These are phyloP conservation scores for Colletotrichum orbiculare DNA, from an alignment of 2,329 filamentous ascomycete genomes.

Conservation along the genomic window DNA sequence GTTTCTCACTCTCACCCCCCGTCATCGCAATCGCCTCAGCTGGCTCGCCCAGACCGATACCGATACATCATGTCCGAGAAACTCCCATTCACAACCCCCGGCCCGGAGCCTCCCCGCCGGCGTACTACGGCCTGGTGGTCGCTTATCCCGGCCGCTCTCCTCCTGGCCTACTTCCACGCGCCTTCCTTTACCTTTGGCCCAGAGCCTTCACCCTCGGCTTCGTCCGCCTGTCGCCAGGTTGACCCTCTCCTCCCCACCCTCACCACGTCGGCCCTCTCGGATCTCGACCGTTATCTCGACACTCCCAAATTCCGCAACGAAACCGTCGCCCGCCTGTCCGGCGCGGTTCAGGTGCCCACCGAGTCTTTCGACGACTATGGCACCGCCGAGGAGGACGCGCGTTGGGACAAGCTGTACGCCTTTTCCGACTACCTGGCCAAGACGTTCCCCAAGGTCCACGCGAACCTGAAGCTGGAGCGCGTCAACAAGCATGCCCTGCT, in stretches of 20 bases:
- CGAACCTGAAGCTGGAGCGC: slow-evolving; percentile 59
- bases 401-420: slow-evolving; percentile 68
- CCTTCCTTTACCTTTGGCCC: slow-evolving; percentile 12
- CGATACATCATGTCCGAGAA: slow-evolving; percentile 28
- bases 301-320: slow-evolving; percentile 47
- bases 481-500: slow-evolving; percentile 70
- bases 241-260: slow-evolving; percentile 45
- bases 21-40: background rate
- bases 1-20: background rate
- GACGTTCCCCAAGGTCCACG: slow-evolving; percentile 64
- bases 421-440: slow-evolving; percentile 61
- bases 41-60: background rate
- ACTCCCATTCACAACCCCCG: slow-evolving; percentile 23
- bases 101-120: slow-evolving; percentile 16
- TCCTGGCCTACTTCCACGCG: slow-evolving; percentile 29
- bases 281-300: slow-evolving; percentile 47
- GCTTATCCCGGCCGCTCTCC: slow-evolving; percentile 29
- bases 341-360: slow-evolving; percentile 64
- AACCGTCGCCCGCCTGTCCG: slow-evolving; percentile 50
- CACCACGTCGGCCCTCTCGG: slow-evolving; percentile 41
- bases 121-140: slow-evolving; percentile 32
- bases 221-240: slow-evolving; percentile 46
- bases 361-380: slow-evolving; percentile 67
- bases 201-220: slow-evolving; percentile 7
- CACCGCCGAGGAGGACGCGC: slow-evolving; percentile 62